phyloP scores from a whole-genome alignment of 2,329 filamentous ascomycete species.

The Fusarium globosum region DNA sequence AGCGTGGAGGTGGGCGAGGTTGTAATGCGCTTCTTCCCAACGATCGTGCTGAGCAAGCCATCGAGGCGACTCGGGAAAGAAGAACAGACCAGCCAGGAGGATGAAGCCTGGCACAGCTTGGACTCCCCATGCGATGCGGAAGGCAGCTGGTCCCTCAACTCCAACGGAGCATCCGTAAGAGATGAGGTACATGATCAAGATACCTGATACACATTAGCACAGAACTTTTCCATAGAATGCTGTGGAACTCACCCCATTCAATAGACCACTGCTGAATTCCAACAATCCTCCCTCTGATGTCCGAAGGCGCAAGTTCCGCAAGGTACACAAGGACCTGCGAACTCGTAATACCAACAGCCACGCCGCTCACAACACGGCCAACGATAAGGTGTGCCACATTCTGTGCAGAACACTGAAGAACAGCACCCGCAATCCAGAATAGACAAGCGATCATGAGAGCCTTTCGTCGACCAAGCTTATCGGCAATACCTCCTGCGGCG shows the following conservation, averaged over 20 bases:
- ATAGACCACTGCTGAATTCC: slow-evolving; percentile 81
- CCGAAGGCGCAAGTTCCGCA: slow-evolving; percentile 70
- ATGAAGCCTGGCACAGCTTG: slow-evolving; percentile 71
- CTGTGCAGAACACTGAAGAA: slow-evolving; percentile 68
- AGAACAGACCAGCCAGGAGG: slow-evolving; percentile 67
- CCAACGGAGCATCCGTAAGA: slow-evolving; percentile 69
- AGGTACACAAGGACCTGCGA: slow-evolving; percentile 77
- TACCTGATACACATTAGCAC: slow-evolving; percentile 56
- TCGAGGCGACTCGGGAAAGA: slow-evolving; percentile 71
- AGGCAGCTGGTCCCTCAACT: slow-evolving; percentile 66
- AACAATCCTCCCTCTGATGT: slow-evolving; percentile 72
- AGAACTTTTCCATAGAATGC: rapidly evolving
- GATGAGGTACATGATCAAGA: slow-evolving; percentile 77
- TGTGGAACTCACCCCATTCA: slow-evolving; percentile 59
- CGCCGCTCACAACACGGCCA: slow-evolving; percentile 70
- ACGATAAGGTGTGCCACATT: slow-evolving; percentile 66
- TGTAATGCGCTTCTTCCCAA: slow-evolving; percentile 64
- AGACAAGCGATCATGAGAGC: slow-evolving; percentile 58
- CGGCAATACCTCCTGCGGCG: slow-evolving; percentile 58
- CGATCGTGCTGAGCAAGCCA: slow-evolving; percentile 73
- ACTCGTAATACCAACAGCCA: slow-evolving; percentile 74
- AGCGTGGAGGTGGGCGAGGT: slow-evolving; percentile 68
- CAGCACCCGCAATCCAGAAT: slow-evolving; percentile 68
- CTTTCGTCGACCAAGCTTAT: slow-evolving; percentile 58
- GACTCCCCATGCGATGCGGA: slow-evolving; percentile 72